Conservation (phyloP, 495 filamentous ascomycete genomes). For the Aspergillus affinis region DNA sequence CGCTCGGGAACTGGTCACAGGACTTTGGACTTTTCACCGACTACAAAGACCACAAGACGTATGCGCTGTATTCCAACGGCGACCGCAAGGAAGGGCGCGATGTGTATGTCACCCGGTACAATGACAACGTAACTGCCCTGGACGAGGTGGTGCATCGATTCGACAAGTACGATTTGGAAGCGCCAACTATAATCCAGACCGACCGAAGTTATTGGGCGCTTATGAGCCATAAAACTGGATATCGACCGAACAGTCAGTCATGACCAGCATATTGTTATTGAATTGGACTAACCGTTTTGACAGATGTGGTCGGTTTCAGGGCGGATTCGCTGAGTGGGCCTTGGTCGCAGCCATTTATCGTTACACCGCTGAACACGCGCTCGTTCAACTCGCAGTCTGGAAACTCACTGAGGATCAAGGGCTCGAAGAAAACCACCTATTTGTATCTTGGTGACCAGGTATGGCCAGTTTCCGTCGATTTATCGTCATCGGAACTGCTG, state of each 20-base stretch:
- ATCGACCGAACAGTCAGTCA: constrained; percentile 27
- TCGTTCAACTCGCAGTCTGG: constrained; percentile 55
- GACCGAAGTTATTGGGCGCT: constrained; percentile 28
- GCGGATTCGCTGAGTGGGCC: constrained; percentile 44
- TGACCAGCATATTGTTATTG: background rate
- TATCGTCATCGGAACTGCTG: background rate
- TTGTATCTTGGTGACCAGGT: constrained; percentile 45
- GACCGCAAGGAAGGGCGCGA: constrained; percentile 25
- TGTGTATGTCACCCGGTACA: constrained; percentile 23
- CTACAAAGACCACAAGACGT: constrained; percentile 22
- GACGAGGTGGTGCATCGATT: constrained; percentile 24
- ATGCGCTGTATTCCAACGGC: constrained; percentile 29
- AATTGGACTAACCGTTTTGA: background rate
- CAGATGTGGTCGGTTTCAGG: constrained; percentile 29
- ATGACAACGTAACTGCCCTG: constrained; percentile 20
- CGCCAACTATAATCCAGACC: constrained; percentile 28
- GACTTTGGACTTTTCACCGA: constrained; percentile 31
- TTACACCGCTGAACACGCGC: constrained; percentile 47
- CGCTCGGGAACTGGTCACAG: constrained; percentile 32
- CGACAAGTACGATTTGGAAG: constrained; percentile 30
- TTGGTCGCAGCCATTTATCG: constrained; percentile 51
- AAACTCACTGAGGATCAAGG: constrained; percentile 45
- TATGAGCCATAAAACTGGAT: constrained; percentile 33
- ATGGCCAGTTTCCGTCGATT: background rate
- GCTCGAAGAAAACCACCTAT: constrained; percentile 47